phyloP scores from a whole-genome alignment of 345 rosid genomes.

The Psidium guajava region DNA sequence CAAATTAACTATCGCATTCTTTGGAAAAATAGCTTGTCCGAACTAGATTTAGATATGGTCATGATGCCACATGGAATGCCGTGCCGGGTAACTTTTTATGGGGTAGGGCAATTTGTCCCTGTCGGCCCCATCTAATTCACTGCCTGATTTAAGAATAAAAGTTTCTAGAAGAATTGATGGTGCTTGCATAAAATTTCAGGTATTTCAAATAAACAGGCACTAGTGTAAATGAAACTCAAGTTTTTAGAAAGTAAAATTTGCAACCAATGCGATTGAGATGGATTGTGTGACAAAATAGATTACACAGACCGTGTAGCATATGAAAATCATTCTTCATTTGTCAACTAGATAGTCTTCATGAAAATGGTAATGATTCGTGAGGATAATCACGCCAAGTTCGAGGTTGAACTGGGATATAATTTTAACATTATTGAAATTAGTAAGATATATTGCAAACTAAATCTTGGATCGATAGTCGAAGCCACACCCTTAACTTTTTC shows the following conservation, averaged over 20 bases:
- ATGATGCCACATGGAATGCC: background rate
- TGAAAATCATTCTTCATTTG: too few relatives aligned
- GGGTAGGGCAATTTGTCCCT: background rate
- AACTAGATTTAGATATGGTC: background rate
- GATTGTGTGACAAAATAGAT: too few relatives aligned
- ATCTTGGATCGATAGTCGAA: background rate
- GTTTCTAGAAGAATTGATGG: background rate
- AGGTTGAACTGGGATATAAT: too few relatives aligned
- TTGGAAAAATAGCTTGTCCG: background rate
- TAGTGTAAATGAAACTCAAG: too few relatives aligned
- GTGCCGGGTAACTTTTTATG: background rate
- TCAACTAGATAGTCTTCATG: too few relatives aligned
- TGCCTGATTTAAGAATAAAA: background rate
- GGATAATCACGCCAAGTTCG: too few relatives aligned
- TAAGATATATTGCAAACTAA: too few relatives aligned
- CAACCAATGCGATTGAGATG: too few relatives aligned
- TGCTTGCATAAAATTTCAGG: background rate
- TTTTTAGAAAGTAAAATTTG: too few relatives aligned
- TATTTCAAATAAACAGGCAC: background rate
- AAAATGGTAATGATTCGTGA: too few relatives aligned
- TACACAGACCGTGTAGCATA: too few relatives aligned
- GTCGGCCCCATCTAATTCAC: accelerated
- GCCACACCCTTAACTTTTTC: background rate
- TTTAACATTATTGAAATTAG: too few relatives aligned
- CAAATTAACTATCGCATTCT: background rate